Evolutionary conservation across 352 stramenopile genomes (phyloP), one percentile per base, ranked within the genome.

Genomic region (Globisporangium alternatum): DNA sequence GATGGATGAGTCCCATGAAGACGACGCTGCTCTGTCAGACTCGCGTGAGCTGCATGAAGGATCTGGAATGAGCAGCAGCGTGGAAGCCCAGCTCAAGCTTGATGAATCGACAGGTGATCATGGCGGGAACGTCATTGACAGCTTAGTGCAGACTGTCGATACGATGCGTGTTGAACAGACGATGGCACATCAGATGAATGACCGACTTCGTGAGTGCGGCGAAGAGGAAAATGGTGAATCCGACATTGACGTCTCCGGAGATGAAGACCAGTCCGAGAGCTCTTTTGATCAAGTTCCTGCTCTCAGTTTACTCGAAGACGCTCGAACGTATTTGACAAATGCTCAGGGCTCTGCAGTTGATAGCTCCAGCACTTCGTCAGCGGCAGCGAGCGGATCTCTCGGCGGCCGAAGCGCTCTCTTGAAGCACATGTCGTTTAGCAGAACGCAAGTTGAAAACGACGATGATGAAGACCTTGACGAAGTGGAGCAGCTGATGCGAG

Each of bases 391-490:
- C 25, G 12, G 10, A 33, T 22, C 35, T 47, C 33, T 33, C 43
- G 37, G 37, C 17, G 37, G 44, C 17, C 13, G 33, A 22, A 52
- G 28, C 22, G n/a, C 51, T 28, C 43, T 63, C 31, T 31, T 33
- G 43, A 63, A 55, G 57, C 57, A 63, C 28, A 63, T 55, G 57
- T 53, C 25, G 9, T 63, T 55, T 28, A 63, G 57, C 43, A 52
- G 17, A 31, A n/a, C 57, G 1, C 43, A 52, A 44, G 19, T 52
- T 8, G 45, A 60, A 4, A 49, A 62, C 3, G 60, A 60, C 6
- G 51, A 43, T 31, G 60, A 56, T 4, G 49, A 55, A 17, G 51
- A 57, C 13, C 22, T 57, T 5, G 56, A 62, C 30, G 31, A 72
- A 54, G 33, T 58, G 41, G 62, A 60, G 28, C 55, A 49, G 17